Base-by-base conservation (phyloP, 2,329 filamentous ascomycete species). In the Calonectria hawksworthii region DNA sequence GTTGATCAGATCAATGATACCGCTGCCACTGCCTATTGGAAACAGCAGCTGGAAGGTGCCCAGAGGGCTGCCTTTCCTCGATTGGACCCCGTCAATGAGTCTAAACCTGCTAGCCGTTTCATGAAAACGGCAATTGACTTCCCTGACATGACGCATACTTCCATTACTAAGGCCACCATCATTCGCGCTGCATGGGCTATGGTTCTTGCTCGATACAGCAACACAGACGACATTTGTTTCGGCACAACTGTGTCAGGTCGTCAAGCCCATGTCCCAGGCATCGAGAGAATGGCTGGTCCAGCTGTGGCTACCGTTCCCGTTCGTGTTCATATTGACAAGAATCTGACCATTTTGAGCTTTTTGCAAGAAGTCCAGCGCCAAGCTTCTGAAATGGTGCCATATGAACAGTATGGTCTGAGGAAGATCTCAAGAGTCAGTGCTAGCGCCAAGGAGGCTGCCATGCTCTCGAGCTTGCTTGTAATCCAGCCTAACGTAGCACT, bases 231-330 rank as follows among this genome's bases (percentile, higher is more conserved):
- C n/a, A 41, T 70, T n/a, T 47, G 38, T n/a, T 70, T 70, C 26
- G 68, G 68, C 16, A 63, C 54, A 10, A 61, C 56, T 28, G 44
- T 70, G 11, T 64, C 52, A 2, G 68, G 68, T 10, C 54, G 68
- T 50, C 76, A 76, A 6, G 76, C 76, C 3, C 59, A 77, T 4
- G 68, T 82, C 0, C 18, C 64, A 2, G 79, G 73, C 6, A 74
- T 79, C n/a, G 77, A 82, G 16, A 26, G 34, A 4, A 76, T 82
- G 32, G 30, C 73, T 8, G 81, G 75, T 0, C 80, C 81, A 3
- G 79, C 86, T 75, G 85, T 88, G 61, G 84, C 79, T 11, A 80
- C 79, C 2, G 76, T 83, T 0, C 81, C 80, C 4, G 38, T 82
- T 4, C 70, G 78, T 0, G 56, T 81, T 14, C 30, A 41, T 0